A percentile compares a stretch with the other conserved stretches of the same genome.
Evolutionary conservation across 352 stramenopile genomes (phyloP).

Genomic region (Nothophytophthora sp.): DNA sequence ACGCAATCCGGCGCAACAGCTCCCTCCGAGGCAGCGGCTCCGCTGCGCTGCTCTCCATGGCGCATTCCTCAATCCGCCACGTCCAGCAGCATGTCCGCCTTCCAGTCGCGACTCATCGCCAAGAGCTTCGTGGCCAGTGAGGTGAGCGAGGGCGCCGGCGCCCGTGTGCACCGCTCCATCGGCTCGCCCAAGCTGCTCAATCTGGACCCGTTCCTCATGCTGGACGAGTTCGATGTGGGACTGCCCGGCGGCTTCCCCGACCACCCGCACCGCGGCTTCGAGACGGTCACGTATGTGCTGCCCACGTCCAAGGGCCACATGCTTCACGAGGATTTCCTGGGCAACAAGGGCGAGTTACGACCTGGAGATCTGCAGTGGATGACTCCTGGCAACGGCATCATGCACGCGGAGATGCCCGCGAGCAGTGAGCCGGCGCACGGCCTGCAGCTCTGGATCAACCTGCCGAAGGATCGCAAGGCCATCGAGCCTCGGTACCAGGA

Average conservation of each 20-base stretch:
- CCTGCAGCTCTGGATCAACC: constrained; percentile 50
- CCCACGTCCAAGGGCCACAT: constrained; percentile 71
- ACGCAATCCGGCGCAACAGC: too few relatives aligned
- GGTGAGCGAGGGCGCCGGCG: constrained; percentile 43
- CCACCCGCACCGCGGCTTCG: constrained; percentile 91
- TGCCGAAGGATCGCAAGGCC: constrained; percentile 31
- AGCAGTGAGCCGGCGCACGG: constrained; percentile 23
- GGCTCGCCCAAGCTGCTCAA: constrained; percentile 35
- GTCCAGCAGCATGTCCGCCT: constrained; percentile 7
- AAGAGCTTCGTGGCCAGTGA: constrained; percentile 46
- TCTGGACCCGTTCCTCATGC: constrained; percentile 47
- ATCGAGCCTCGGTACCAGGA: constrained; percentile 44
- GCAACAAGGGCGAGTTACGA: constrained; percentile 41
- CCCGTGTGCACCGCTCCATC: constrained; percentile 44
- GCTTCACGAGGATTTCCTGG: constrained; percentile 81
- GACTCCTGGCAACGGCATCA: constrained; percentile 40
- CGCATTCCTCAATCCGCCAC: constrained; percentile 9
- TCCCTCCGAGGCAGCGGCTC: too few relatives aligned
- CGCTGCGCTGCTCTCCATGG: too few relatives aligned
- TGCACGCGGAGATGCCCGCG: constrained; percentile 44
- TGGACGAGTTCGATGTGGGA: constrained; percentile 43
- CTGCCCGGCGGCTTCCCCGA: constrained; percentile 80
- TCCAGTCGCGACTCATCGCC: constrained; percentile 33
- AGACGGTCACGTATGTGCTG: constrained; percentile 91
- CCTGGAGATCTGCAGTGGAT: constrained; percentile 56